Evolutionary conservation across 2,329 filamentous ascomycete genomes (phyloP), one percentile per base, ranked within the genome.

Genomic region (Magnaporthiopsis poae): DNA sequence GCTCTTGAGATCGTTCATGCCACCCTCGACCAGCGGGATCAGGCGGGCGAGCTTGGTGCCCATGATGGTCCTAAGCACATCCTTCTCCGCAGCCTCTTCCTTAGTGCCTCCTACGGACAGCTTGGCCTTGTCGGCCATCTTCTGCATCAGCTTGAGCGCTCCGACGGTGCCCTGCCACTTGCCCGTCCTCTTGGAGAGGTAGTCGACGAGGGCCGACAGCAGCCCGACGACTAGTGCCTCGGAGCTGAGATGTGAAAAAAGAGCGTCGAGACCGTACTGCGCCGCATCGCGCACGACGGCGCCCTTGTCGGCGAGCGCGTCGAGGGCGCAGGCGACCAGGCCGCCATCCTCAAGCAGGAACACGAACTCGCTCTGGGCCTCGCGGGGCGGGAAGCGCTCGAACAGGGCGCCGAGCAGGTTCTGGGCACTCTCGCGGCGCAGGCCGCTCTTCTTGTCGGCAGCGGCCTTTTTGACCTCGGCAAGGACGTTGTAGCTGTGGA

Each of bases 151-250:
- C 77, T 90, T 88, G 75, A 90, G 89, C 62, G 91, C 95, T 68
- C 90, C 93, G 65, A 97, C 91, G 21, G 91, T 91, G 68, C 95
- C 95, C 80, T 99, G 95, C 95, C 95, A 99, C 80, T 99, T 99
- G 71, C 91, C 93, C 21, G 92, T 90, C 74, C 86, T 87, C 79
- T 92, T 96, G 74, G 83, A 82, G 36, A 99, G 83, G 76, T 98
- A 98, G 65, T 83, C 79, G 69, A 82, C 79, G 60, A 99, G 81
- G 21, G 86, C 84, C 2, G 95, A 92, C 65, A 99, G 81, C 60
- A 99, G 84, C 27, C 90, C 93, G 69, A 87, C 85, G 65, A 96
- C 89, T 73, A 96, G 86, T 64, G 91, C 88, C 81, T 98, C 95
- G 66, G 92, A 81, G 74, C 86, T 88, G 69, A 99, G 81, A 74